phyloP scores from a whole-genome alignment of 306 rosid genomes.

The Gastrolobium bilobum region DNA sequence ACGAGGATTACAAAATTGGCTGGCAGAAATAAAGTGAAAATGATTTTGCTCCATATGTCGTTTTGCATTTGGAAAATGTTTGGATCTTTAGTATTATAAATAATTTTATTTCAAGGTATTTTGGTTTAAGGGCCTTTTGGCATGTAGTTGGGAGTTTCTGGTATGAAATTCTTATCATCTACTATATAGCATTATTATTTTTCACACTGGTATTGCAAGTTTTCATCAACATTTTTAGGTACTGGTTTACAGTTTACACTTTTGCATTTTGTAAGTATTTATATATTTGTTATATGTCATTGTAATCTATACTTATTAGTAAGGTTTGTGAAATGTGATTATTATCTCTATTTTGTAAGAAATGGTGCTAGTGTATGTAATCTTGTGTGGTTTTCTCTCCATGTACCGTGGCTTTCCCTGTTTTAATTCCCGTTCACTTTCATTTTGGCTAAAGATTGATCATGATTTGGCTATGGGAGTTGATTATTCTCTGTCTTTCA shows the following conservation, averaged over 20 bases:
- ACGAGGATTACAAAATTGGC: not conserved
- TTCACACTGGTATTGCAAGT: constrained; percentile 30
- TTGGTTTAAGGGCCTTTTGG: not conserved
- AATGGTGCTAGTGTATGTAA: not conserved
- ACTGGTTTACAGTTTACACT: constrained; percentile 5
- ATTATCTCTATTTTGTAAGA: constrained; percentile 13
- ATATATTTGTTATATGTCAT: not conserved
- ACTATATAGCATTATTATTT: not conserved
- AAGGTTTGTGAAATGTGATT: constrained; percentile 37
- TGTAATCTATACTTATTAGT: constrained; percentile 28
- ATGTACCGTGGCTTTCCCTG: not conserved
- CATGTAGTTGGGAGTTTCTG: not conserved
- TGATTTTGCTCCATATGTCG: constrained; percentile 8
- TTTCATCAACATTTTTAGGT: constrained; percentile 1
- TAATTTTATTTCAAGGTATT: not conserved
- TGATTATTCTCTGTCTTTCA: constrained; percentile 46
- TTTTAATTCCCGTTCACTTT: constrained; percentile 2
- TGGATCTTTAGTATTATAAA: not conserved
- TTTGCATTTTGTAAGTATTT: constrained; percentile 14
- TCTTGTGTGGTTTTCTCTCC: not conserved
- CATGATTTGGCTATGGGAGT: constrained; percentile 39
- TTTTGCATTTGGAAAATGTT: constrained; percentile 22
- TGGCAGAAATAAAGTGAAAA: constrained; percentile 5
- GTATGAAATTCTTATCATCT: not conserved
- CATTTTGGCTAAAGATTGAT: constrained; percentile 13